Conservation (phyloP, 2,329 filamentous ascomycete genomes). For the Stagonosporopsis vannaccii region DNA sequence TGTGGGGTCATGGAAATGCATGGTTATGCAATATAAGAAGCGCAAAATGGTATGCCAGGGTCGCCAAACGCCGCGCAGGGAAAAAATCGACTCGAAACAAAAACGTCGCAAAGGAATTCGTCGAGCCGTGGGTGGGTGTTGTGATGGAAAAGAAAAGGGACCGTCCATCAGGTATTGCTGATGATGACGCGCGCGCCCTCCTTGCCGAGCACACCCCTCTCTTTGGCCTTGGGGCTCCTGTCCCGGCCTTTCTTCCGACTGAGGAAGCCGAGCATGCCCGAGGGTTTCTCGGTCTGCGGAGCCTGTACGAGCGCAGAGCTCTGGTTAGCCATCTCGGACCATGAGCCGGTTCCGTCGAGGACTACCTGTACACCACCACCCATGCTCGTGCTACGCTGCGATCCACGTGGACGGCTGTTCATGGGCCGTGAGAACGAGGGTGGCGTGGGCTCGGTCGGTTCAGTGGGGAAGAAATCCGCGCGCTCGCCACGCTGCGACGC, state of each 20-base stretch:
- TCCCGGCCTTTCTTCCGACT: constrained; percentile 88
- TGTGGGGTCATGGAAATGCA: constrained; percentile 24
- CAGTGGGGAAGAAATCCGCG: constrained; percentile 45
- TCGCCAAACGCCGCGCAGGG: constrained; percentile 40
- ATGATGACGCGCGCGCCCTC: constrained; percentile 78
- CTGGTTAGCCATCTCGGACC: constrained; percentile 88
- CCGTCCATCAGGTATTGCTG: constrained; percentile 48
- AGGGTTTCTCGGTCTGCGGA: constrained; percentile 57
- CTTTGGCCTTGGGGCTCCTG: constrained; percentile 91
- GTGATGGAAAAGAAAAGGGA: neutral
- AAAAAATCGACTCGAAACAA: constrained; percentile 32
- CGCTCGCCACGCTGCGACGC: constrained; percentile 46
- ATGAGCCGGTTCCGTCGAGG: constrained; percentile 85
- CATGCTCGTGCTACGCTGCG: constrained; percentile 75
- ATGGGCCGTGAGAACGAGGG: constrained; percentile 51
- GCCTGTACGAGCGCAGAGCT: constrained; percentile 71
- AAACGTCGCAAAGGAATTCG: constrained; percentile 39
- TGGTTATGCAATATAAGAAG: constrained; percentile 25
- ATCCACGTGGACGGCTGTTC: constrained; percentile 61
- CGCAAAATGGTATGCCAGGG: constrained; percentile 29
- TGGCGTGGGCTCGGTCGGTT: constrained; percentile 35
- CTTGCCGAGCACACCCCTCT: constrained; percentile 91
- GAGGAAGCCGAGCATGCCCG: constrained; percentile 89
- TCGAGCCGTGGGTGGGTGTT: constrained; percentile 28
- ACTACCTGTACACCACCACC: constrained; percentile 90